Conservation (phyloP, 192 early-diverging fungal genomes). For the Podila epigama region DNA sequence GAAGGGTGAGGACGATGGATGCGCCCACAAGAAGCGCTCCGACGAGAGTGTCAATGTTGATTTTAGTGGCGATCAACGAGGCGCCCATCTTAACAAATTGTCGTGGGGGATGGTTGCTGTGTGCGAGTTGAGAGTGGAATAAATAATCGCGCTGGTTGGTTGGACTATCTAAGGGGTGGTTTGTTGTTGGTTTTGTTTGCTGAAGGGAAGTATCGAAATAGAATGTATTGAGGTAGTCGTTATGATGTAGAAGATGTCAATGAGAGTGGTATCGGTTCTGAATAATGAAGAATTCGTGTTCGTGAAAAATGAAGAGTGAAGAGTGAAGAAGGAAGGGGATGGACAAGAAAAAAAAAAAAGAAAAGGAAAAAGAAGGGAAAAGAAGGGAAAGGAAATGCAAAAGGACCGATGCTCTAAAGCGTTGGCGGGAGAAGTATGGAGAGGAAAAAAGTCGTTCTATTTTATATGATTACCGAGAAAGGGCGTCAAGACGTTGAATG, state of each 20-base stretch:
- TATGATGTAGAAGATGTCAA: too few species aligned
- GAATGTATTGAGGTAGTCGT: too few species aligned
- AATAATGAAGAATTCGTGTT: background rate
- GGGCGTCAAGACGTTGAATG: background rate
- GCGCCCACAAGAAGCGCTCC: constrained; percentile 42
- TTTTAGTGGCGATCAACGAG: constrained; percentile 20
- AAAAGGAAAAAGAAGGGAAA: background rate
- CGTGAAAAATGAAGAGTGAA: background rate
- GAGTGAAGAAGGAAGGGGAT: background rate
- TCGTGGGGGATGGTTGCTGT: background rate
- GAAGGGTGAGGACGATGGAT: constrained; percentile 35
- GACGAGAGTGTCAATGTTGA: constrained; percentile 33
- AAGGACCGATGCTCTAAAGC: too few species aligned
- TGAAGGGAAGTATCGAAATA: too few species aligned
- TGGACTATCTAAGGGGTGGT: too few species aligned
- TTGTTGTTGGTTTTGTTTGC: too few species aligned
- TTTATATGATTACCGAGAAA: constrained; percentile 21
- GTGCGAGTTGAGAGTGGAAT: background rate
- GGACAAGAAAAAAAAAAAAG: background rate
- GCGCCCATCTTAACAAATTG: constrained; percentile 2
- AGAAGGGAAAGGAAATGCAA: background rate
- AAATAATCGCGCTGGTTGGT: too few species aligned
- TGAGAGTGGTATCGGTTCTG: too few species aligned
- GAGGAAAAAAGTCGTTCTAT: background rate
- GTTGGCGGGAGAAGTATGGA: background rate